A percentile compares a stretch with the other conserved stretches of the same genome.
Conservation (phyloP, 129 eudicot genomes). For the Oenanthe sinensis region DNA sequence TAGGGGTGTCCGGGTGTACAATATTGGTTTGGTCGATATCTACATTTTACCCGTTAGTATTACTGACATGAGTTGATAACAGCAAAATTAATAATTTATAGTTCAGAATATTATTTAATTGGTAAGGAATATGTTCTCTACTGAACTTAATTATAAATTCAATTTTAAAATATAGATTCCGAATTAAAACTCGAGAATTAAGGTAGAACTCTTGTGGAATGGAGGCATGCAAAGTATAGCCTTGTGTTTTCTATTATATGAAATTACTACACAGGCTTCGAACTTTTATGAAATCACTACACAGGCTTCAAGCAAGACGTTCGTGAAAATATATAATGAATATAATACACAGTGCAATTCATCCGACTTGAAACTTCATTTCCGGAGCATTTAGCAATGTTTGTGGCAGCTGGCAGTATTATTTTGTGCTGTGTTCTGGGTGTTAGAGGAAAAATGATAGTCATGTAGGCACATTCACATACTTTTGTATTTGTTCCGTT, state of each 20-base stretch:
- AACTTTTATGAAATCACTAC: background rate
- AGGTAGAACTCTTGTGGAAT: background rate
- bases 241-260: background rate
- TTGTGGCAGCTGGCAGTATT: background rate
- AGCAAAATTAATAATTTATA: background rate
- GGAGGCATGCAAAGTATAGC: background rate
- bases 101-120: background rate
- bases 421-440: background rate
- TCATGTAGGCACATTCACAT: background rate
- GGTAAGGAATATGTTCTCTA: background rate
- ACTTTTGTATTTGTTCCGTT: background rate
- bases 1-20: background rate
- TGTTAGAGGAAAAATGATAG: background rate
- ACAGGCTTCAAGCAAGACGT: background rate
- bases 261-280: background rate
- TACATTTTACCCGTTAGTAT: background rate
- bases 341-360: background rate
- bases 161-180: background rate
- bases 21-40: background rate
- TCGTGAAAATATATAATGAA: background rate
- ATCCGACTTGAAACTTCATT: background rate
- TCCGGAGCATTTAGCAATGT: background rate
- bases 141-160: background rate
- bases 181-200: background rate
- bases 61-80: background rate